phyloP scores from a whole-genome alignment of 1,139 yeast species.

The Lodderomyces parapsilosis region DNA sequence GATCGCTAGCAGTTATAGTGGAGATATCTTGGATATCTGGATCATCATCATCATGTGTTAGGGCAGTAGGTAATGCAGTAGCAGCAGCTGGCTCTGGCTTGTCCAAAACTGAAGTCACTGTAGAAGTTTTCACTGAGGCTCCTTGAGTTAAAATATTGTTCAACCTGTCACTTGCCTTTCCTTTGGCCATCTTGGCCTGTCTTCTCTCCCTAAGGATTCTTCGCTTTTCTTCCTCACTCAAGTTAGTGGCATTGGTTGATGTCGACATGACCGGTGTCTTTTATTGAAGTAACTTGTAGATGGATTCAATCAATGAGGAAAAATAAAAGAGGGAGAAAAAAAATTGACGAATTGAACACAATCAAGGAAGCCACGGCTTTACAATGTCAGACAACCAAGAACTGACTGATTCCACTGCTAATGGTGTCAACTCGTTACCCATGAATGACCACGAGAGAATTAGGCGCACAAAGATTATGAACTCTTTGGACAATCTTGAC shows the following conservation, averaged over 20 bases:
- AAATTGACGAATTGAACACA: not conserved
- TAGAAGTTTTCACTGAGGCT: slow-evolving; percentile 33
- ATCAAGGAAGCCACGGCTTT: too few species aligned
- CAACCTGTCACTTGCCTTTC: slow-evolving; percentile 56
- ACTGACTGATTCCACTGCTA: not conserved
- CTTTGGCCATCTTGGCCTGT: slow-evolving; percentile 64
- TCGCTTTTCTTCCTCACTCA: slow-evolving; percentile 64
- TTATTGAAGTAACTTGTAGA: too few species aligned
- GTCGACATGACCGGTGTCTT: too few species aligned
- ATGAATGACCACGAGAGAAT: slow-evolving; percentile 38
- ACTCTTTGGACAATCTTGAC: slow-evolving; percentile 44
- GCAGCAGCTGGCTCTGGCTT: slow-evolving; percentile 13
- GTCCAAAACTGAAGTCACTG: slow-evolving; percentile 39
- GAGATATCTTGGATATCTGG: slow-evolving; percentile 31
- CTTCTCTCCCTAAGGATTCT: slow-evolving; percentile 64
- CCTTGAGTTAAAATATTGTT: slow-evolving; percentile 46
- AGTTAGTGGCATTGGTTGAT: slow-evolving; percentile 23
- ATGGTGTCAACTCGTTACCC: slow-evolving; percentile 8
- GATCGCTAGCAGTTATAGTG: slow-evolving; percentile 9
- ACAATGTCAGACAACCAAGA: not conserved
- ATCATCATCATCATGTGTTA: slow-evolving; percentile 27
- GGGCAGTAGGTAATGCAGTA: slow-evolving; percentile 3
- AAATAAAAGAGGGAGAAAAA: slow-evolving; percentile 1
- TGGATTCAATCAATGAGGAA: too few species aligned
- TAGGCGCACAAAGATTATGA: slow-evolving; percentile 38